Conservation (phyloP, 371 early-diverging fungal species). For the Mortierella sp. region DNA sequence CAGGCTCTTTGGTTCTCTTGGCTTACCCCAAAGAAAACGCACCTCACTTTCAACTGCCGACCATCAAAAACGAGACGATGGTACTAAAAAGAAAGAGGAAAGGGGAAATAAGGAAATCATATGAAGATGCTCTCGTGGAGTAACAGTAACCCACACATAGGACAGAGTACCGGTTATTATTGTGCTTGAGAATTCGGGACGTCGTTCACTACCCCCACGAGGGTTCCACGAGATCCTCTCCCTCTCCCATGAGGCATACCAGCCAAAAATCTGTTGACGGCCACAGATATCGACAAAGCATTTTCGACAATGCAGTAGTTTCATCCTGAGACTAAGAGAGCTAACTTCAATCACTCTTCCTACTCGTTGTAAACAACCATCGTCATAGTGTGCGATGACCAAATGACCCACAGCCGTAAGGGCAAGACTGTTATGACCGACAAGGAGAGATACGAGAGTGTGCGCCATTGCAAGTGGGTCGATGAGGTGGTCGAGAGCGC, state of each 20-base stretch:
- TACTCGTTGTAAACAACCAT: background rate
- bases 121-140: slow-evolving; percentile 16
- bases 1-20: background rate
- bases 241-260: background rate
- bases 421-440: slow-evolving; percentile 96
- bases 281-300: background rate
- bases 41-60: slow-evolving; percentile 31
- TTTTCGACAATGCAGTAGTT: background rate
- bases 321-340: background rate
- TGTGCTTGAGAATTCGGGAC: background rate
- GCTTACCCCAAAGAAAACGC: slow-evolving; percentile 42
- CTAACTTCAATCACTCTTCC: background rate
- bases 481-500: slow-evolving; percentile 93
- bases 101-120: slow-evolving; percentile 10
- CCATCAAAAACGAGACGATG: slow-evolving; percentile 25
- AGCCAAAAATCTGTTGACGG: background rate
- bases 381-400: slow-evolving; percentile 84
- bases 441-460: slow-evolving; percentile 89
- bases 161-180: background rate
- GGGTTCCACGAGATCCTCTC: slow-evolving; percentile 4
- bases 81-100: too few relatives aligned
- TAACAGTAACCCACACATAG: background rate
- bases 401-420: slow-evolving; percentile 87
- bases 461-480: slow-evolving; percentile 97
- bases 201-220: slow-evolving; percentile 1